These are phyloP conservation scores for Codiaeum variegatum DNA, from an alignment of 441 rosid genomes.

Conservation along the genomic window DNA sequence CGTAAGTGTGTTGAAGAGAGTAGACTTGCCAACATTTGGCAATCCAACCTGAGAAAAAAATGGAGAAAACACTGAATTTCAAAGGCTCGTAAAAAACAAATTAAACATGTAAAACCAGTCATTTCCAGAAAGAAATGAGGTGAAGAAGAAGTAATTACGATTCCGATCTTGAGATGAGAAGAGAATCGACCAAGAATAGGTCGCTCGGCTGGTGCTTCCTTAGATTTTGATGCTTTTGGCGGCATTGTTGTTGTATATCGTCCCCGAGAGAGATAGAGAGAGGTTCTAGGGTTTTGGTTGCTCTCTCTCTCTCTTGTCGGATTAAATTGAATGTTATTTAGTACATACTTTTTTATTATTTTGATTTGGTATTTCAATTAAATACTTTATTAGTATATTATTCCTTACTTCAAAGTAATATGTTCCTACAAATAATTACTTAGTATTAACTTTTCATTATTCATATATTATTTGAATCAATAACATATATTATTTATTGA, in stretches of 20 bases:
- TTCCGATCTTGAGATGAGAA: slow-evolving; percentile 98
- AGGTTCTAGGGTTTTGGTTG: neutral
- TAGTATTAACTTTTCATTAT: too few species aligned
- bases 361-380: too few species aligned
- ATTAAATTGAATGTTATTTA: too few species aligned
- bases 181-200: slow-evolving; percentile 99
- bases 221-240: slow-evolving; percentile 82
- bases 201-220: slow-evolving; percentile 87
- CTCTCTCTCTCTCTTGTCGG: too few species aligned
- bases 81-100: too few species aligned
- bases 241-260: slow-evolving; percentile 49
- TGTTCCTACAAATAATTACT: too few species aligned
- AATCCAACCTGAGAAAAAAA: slow-evolving; percentile 67
- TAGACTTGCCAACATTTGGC: slow-evolving; percentile 97
- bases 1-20: slow-evolving; percentile 91
- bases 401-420: too few species aligned
- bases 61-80: neutral
- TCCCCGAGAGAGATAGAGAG: neutral
- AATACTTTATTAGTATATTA: too few species aligned
- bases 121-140: neutral
- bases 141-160: slow-evolving; percentile 39
- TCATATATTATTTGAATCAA: too few species aligned
- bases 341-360: too few species aligned
- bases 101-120: too few species aligned
- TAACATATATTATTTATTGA: too few species aligned